phyloP scores from a whole-genome alignment of 345 rosid genomes.

The Lumnitzera racemosa region DNA sequence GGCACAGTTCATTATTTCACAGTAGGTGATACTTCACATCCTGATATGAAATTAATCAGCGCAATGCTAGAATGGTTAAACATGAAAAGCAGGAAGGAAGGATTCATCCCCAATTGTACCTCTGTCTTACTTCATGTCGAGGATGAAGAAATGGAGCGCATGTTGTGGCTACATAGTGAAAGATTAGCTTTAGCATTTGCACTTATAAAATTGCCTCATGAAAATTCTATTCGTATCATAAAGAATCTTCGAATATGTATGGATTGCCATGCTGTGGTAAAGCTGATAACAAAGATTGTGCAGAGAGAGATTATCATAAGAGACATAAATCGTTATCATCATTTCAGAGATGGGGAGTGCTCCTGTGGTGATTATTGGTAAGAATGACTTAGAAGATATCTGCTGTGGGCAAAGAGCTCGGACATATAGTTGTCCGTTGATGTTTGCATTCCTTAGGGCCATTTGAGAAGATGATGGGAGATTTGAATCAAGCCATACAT shows the following conservation, averaged over 20 bases:
- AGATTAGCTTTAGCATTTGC: conserved; percentile 79
- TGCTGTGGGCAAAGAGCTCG: no score
- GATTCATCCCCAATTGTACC: conserved; percentile 46
- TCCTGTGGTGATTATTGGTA: conserved; percentile 86
- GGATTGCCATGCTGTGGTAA: conserved; percentile 70
- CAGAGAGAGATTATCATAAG: conserved; percentile 60
- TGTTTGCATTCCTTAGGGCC: no score
- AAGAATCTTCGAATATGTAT: conserved; percentile 77
- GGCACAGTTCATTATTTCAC: conserved; percentile 59
- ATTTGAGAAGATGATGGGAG: no score
- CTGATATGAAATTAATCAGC: conserved; percentile 52
- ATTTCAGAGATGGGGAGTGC: conserved; percentile 58
- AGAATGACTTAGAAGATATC: conserved; percentile 9
- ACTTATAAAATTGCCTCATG: conserved; percentile 40
- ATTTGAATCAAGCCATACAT: no score
- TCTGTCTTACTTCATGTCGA: conserved; percentile 50
- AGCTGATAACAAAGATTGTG: conserved; percentile 54
- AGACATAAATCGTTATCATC: conserved; percentile 87
- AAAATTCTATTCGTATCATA: conserved; percentile 50
- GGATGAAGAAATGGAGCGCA: conserved; percentile 50
- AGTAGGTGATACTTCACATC: conserved; percentile 58
- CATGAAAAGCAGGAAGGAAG: conserved; percentile 51
- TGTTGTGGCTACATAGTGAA: conserved; percentile 81
- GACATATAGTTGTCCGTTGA: no score
- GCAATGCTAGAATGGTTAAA: conserved; percentile 90